Evolutionary conservation across 352 stramenopile genomes (phyloP).

Genomic region (Pythium sp.): DNA sequence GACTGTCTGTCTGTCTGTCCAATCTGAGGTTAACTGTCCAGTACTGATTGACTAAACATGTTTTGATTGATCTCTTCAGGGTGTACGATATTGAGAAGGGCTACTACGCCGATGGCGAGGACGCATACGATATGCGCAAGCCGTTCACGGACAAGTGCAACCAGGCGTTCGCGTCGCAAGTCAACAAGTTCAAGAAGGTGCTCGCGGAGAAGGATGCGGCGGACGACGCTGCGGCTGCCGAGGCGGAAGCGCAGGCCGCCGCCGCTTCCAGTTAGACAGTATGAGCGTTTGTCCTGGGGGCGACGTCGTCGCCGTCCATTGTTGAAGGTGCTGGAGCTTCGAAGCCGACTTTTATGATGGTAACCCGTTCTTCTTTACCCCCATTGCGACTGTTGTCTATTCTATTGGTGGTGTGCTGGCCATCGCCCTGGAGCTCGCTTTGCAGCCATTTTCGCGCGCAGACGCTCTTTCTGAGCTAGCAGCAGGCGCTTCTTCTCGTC

Average conservation of each 20-base stretch:
- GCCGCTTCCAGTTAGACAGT: conserved; percentile 17
- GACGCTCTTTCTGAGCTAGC: conserved; percentile 60
- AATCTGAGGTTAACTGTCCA: background rate
- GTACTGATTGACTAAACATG: background rate
- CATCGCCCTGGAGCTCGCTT: conserved; percentile 3
- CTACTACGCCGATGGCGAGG: conserved; percentile 99
- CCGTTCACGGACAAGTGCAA: conserved; percentile 91
- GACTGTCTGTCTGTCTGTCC: background rate
- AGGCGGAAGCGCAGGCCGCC: background rate
- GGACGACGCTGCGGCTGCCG: conserved; percentile 22
- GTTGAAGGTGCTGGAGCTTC: background rate
- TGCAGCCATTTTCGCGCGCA: conserved; percentile 62
- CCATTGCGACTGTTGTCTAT: background rate
- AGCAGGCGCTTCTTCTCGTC: conserved; percentile 57
- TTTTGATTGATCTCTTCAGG: conserved; percentile 29
- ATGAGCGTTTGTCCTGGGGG: background rate
- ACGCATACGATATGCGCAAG: conserved; percentile 98
- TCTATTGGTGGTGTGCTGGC: conserved; percentile 1
- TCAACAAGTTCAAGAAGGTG: conserved; percentile 81
- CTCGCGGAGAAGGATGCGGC: conserved; percentile 65
- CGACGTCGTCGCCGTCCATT: background rate
- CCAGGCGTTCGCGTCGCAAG: conserved; percentile 80
- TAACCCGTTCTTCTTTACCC: background rate
- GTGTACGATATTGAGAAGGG: conserved; percentile 98
- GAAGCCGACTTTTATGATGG: background rate